Base-by-base conservation (phyloP, 208 protist species). In the Leishmania gerbilli region DNA sequence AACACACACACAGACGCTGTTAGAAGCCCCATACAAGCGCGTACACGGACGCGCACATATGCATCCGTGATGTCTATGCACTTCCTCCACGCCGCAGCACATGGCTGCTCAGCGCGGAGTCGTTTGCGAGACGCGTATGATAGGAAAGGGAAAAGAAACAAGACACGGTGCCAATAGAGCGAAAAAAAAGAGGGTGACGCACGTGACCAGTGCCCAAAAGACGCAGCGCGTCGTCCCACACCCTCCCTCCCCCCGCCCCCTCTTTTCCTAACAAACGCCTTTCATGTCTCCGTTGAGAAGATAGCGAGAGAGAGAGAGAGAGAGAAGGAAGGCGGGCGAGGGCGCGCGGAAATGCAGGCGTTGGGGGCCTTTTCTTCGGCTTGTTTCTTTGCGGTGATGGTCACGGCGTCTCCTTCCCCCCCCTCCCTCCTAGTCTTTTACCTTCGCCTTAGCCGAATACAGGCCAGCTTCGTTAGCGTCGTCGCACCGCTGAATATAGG, bases 121-220 rank as follows among this genome's bases (percentile, higher is more conserved):
- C 47, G 31, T 42, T 45, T 62, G 27, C n/a, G 71, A 58, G 19
- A 62, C 71, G 34, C 51, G 31, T 53, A 53, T 51, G 24, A 55
- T 19, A 34, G 31, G 45, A 53, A 55, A 74, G 11, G 13, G 49
- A 74, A 51, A 71, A 27, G 65, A 71, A 69, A 55, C 51, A 17
- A 55, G 51, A 55, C 51, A 55, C 51, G 27, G 65, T 2, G 65
- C 15, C 24, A 64, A 27, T 64, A 45, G 15, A 42, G 34, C n/a
- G 8, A 27, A 71, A 71, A 71, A 55, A 74, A 74, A 51, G 45
- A 74, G 3, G 68, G 45, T 74, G 68, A 37, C 68, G 45, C 45
- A 55, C 24, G 40, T 13, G 40, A 37, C 45, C 68, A 53, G 68
- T 13, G 27, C 68, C 68, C 55, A 4, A 74, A 45, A 74, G 68